Percentiles rank a stretch among this genome's conserved stretches.
Conservation (phyloP, 2,329 filamentous ascomycete species). For the Claviceps arundinis region DNA sequence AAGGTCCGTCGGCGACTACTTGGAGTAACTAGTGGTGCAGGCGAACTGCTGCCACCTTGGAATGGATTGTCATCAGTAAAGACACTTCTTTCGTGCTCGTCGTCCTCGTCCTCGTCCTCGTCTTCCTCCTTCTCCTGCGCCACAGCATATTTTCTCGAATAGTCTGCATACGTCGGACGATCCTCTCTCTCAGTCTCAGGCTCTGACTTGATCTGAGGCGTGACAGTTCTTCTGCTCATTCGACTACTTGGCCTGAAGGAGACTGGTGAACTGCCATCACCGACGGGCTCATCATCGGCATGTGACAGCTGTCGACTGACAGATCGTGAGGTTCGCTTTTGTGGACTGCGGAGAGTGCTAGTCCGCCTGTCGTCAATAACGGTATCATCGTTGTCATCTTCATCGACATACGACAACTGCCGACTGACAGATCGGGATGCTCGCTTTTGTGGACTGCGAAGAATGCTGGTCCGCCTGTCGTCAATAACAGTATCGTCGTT, state of each 20-base stretch:
- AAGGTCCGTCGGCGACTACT: conserved; percentile 36
- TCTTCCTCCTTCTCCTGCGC: background rate
- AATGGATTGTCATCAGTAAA: conserved; percentile 91
- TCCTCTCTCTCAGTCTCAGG: conserved; percentile 31
- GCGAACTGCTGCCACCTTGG: conserved; percentile 63
- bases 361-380: conserved; percentile 6
- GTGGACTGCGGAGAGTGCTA: conserved; percentile 30
- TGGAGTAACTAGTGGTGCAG: conserved; percentile 36
- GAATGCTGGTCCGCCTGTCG: conserved; percentile 14
- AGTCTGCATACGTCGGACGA: conserved; percentile 23
- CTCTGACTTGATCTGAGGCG: conserved; percentile 42
- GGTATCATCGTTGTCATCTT: background rate
- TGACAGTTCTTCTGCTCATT: conserved; percentile 32
- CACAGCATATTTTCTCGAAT: conserved; percentile 41
- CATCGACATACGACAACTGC: conserved; percentile 32
- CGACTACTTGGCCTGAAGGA: conserved; percentile 32
- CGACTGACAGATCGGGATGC: conserved; percentile 40
- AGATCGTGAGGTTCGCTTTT: conserved; percentile 41
- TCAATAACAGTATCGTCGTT: background rate
- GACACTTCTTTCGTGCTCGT: conserved; percentile 41
- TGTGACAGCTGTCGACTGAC: conserved; percentile 25
- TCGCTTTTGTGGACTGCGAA: conserved; percentile 39
- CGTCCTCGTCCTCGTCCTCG: conserved; percentile 38
- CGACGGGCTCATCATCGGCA: background rate
- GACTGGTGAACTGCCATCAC: conserved; percentile 25